phyloP scores from a whole-genome alignment of 345 rosid genomes.

The Toxicodendron radicans region DNA sequence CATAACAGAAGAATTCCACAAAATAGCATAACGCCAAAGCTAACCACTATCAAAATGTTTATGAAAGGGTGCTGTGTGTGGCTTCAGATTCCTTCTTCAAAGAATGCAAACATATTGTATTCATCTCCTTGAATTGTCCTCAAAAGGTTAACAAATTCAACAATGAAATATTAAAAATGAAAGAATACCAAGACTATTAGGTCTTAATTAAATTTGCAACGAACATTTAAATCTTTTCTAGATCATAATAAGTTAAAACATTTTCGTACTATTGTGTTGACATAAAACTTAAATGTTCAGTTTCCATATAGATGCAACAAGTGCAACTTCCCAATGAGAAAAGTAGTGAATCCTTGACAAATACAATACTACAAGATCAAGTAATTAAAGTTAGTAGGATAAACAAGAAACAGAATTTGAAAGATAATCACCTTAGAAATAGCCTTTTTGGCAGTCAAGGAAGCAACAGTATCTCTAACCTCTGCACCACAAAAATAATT shows the following conservation, averaged over 20 bases:
- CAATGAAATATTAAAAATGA: neutral
- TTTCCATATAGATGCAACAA: no score
- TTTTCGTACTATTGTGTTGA: no score
- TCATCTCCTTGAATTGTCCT: neutral
- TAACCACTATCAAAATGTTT: neutral
- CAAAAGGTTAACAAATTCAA: neutral
- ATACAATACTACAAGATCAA: neutral
- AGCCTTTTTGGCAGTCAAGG: conserved; percentile 53
- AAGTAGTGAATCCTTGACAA: no score
- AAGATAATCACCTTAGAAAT: conserved; percentile 48
- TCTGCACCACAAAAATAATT: conserved; percentile 37
- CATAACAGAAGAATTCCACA: neutral
- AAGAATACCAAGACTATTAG: neutral
- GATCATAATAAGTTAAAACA: neutral
- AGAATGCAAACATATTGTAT: neutral
- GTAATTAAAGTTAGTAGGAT: neutral
- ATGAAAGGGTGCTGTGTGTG: neutral
- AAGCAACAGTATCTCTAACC: conserved; percentile 57
- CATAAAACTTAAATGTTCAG: no score
- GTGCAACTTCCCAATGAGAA: no score
- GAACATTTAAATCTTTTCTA: neutral
- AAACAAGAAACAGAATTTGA: conserved; percentile 1
- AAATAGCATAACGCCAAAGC: neutral
- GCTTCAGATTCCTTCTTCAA: neutral
- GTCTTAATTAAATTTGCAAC: neutral